Evolutionary conservation across 768 basidiomycete species (phyloP), one percentile per base, ranked within the genome.

Genomic region (Mycena latifolia): DNA sequence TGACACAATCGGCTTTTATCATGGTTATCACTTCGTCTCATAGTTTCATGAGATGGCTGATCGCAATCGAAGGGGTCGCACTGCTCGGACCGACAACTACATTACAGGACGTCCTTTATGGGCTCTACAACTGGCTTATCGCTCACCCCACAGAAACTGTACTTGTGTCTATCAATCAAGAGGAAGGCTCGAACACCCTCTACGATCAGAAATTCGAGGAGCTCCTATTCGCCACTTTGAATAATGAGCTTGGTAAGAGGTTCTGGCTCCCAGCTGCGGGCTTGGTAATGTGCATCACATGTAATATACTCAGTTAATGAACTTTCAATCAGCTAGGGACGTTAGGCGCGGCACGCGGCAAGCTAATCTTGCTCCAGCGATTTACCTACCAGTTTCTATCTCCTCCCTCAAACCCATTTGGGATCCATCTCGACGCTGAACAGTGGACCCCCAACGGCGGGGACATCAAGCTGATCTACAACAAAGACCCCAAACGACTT

Each of bases 1-100:
- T 45, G 81, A 83, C 58, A 84, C 83, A 11, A 79, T 86, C 51
- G 85, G 85, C 7, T 84, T 86, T 61, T 77, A 83, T 61, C 85
- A 86, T 55, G 78, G 85, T 84, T 71, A 14, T 27, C 20, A 6
- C 2, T 33, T 31, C 18, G 5, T 39, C n/a, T 57, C 43, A 43
- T 27, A n/a, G n/a, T 35, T 35, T 35, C 33, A 35, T 35, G 33
- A n/a, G n/a, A 12, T 12, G n/a, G 11, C 43, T 45, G 22, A 45
- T 20, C n/a, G 43, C 20, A 5, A 45, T 15, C 43, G 17, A 45
- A 69, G 68, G 68, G 2, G 43, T 52, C 14, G 65, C 65, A 5
- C 33, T 70, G 39, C 69, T 70, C 22, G 64, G 61, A n/a, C 65
- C 69, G 35, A 66, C 65, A 20, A 70, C 69, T 10, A 66, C 65